Evolutionary conservation across 2,329 filamentous ascomycete species (phyloP).

Genomic region (Fusarium annulatum): DNA sequence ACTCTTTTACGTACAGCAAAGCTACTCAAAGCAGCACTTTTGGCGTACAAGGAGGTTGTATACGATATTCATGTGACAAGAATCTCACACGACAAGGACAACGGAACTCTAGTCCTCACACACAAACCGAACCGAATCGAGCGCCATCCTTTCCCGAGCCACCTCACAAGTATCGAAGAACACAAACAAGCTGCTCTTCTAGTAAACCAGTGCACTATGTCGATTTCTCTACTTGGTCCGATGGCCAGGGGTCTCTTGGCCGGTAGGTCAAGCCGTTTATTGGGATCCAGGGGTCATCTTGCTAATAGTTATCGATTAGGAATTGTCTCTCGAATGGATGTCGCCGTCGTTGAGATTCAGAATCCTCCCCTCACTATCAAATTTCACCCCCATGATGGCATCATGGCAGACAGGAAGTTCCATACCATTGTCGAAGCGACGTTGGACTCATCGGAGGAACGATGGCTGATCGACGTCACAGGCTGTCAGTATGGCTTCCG

Average conservation of each 20-base stretch:
- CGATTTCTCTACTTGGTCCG: constrained; percentile 15
- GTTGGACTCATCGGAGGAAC: not conserved
- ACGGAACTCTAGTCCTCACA: constrained; percentile 8
- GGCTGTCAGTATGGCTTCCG: constrained; percentile 31
- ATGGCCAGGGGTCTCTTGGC: constrained; percentile 14
- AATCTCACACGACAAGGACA: not conserved
- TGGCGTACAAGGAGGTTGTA: constrained; percentile 15
- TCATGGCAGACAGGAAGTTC: not conserved
- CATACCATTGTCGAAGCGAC: constrained; percentile 11
- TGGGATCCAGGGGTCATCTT: too few relatives aligned
- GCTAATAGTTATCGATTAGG: constrained; percentile 2
- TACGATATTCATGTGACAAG: constrained; percentile 5
- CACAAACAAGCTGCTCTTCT: constrained; percentile 21
- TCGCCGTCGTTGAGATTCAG: not conserved
- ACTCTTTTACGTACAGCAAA: constrained; percentile 5
- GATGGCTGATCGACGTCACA: constrained; percentile 27
- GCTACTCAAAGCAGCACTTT: constrained; percentile 15
- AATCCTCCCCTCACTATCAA: constrained; percentile 6
- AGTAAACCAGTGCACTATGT: constrained; percentile 4
- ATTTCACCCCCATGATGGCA: constrained; percentile 4
- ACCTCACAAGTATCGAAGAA: constrained; percentile 2
- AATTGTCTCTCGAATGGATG: not conserved
- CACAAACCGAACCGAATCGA: not conserved
- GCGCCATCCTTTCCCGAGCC: constrained; percentile 6
- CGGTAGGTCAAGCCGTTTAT: not conserved